A percentile compares a stretch with the other conserved stretches of the same genome.
These are phyloP conservation scores for Cytospora mali DNA, from an alignment of 2,329 filamentous ascomycete species.

Conservation along the genomic window DNA sequence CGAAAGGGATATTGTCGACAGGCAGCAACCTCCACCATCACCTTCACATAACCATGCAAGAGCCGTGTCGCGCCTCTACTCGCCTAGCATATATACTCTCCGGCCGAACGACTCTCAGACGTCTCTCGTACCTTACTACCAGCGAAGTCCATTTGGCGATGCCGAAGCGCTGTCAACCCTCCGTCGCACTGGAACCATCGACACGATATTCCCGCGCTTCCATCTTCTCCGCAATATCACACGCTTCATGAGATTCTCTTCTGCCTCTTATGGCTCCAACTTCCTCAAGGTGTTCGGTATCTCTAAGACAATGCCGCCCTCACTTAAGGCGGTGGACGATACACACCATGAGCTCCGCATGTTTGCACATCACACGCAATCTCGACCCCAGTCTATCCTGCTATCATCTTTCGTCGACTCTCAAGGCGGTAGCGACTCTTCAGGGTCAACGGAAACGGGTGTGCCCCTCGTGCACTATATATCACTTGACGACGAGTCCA, in stretches of 20 bases:
- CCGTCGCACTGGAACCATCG: constrained; percentile 55
- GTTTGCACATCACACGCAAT: constrained; percentile 65
- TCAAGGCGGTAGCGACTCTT: constrained; percentile 66
- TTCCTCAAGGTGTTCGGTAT: constrained; percentile 68
- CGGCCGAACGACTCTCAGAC: constrained; percentile 58
- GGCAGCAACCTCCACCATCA: constrained; percentile 19
- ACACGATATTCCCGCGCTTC: constrained; percentile 60
- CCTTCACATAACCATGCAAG: constrained; percentile 36
- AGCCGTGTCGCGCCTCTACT: constrained; percentile 40
- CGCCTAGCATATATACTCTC: constrained; percentile 63
- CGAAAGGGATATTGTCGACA: constrained; percentile 38
- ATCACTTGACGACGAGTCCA: constrained; percentile 70
- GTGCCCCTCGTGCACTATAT: constrained; percentile 75
- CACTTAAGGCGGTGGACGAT: constrained; percentile 46
- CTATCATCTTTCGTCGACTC: constrained; percentile 72
- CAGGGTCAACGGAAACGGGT: constrained; percentile 65
- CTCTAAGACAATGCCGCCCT: constrained; percentile 49
- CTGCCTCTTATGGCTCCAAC: constrained; percentile 65
- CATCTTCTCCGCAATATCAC: constrained; percentile 65
- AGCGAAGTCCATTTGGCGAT: constrained; percentile 51
- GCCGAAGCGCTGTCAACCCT: constrained; percentile 53
- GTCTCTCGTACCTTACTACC: constrained; percentile 53
- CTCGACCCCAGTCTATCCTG: constrained; percentile 60
- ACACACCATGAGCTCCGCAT: constrained; percentile 64
- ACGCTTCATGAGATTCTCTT: constrained; percentile 68